phyloP scores from a whole-genome alignment of 2,329 filamentous ascomycete species.

The Madurella fahalii region DNA sequence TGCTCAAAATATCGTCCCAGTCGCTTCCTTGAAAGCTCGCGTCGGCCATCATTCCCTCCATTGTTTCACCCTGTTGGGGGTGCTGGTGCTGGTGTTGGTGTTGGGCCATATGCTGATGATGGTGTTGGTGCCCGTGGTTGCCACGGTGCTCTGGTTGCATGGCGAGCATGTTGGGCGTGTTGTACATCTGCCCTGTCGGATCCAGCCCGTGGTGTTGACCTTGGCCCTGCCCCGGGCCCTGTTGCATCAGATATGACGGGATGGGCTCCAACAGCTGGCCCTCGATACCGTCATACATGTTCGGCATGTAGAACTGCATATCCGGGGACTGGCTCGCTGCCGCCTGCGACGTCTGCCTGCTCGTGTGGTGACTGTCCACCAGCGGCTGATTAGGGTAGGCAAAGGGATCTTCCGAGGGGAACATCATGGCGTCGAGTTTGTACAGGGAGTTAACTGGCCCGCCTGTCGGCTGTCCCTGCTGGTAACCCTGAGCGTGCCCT shows the following conservation, averaged over 20 bases:
- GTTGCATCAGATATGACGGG: slow-evolving; percentile 65
- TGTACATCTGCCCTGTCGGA: slow-evolving; percentile 43
- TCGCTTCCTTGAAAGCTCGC: slow-evolving; percentile 41
- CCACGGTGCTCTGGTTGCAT: slow-evolving; percentile 35
- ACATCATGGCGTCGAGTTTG: slow-evolving; percentile 75
- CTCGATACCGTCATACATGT: slow-evolving; percentile 62
- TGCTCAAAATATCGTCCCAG: slow-evolving; percentile 45
- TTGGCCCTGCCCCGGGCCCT: slow-evolving; percentile 35
- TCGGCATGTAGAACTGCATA: slow-evolving; percentile 49
- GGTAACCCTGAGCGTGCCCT: slow-evolving; percentile 27
- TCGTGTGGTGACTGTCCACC: slow-evolving; percentile 28
- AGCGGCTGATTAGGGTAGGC: slow-evolving; percentile 64
- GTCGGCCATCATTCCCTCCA: slow-evolving; percentile 49
- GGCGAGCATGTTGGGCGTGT: slow-evolving; percentile 40
- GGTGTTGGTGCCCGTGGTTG: slow-evolving; percentile 29
- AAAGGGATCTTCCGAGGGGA: slow-evolving; percentile 72
- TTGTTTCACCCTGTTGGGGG: slow-evolving; percentile 37
- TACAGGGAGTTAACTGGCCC: slow-evolving; percentile 49
- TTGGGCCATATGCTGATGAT: slow-evolving; percentile 29
- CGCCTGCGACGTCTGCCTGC: slow-evolving; percentile 28
- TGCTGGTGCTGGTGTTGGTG: slow-evolving; percentile 29
- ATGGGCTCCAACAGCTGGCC: slow-evolving; percentile 68
- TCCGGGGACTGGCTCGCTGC: slow-evolving; percentile 32
- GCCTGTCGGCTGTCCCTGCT: slow-evolving; percentile 29
- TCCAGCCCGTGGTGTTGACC: slow-evolving; percentile 38